phyloP scores from a whole-genome alignment of 805 yeast species.

The Nakazawaea sp. region DNA sequence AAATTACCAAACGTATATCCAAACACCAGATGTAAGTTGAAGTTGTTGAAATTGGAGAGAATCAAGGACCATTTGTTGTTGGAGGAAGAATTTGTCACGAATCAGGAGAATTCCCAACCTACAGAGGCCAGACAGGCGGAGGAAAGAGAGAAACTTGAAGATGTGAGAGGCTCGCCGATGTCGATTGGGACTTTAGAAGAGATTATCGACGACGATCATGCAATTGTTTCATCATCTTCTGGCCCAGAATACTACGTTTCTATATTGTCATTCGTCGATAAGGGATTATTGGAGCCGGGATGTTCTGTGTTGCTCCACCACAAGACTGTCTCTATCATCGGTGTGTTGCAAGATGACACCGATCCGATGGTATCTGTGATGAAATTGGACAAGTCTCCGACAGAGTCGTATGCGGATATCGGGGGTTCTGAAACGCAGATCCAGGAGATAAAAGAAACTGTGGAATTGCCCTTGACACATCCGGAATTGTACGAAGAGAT shows the following conservation, averaged over 20 bases:
- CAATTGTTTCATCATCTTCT: conserved; percentile 91
- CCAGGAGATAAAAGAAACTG: conserved; percentile 96
- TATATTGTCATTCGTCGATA: conserved; percentile 93
- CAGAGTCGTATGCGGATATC: conserved; percentile 93
- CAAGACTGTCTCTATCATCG: conserved; percentile 93
- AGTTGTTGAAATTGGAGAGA: conserved; percentile 86
- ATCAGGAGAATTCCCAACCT: conserved; percentile 91
- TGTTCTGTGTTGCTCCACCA: conserved; percentile 94
- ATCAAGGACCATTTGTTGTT: conserved; percentile 91
- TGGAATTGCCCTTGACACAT: conserved; percentile 91
- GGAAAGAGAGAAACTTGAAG: conserved; percentile 92
- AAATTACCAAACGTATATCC: conserved; percentile 87
- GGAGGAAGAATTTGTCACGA: conserved; percentile 94
- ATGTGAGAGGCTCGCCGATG: conserved; percentile 93
- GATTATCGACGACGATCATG: conserved; percentile 97
- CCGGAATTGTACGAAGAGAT: conserved; percentile 96
- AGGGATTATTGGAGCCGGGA: conserved; percentile 93
- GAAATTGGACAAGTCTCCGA: conserved; percentile 97
- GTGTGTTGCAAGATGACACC: conserved; percentile 95
- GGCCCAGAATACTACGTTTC: conserved; percentile 98
- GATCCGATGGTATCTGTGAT: conserved; percentile 97
- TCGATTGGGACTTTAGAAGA: conserved; percentile 95
- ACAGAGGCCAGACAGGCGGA: conserved; percentile 96
- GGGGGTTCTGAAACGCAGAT: conserved; percentile 96
- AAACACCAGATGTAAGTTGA: conserved; percentile 87